Base-by-base conservation (phyloP, 2,329 filamentous ascomycete species). In the Exophiala sideris region DNA sequence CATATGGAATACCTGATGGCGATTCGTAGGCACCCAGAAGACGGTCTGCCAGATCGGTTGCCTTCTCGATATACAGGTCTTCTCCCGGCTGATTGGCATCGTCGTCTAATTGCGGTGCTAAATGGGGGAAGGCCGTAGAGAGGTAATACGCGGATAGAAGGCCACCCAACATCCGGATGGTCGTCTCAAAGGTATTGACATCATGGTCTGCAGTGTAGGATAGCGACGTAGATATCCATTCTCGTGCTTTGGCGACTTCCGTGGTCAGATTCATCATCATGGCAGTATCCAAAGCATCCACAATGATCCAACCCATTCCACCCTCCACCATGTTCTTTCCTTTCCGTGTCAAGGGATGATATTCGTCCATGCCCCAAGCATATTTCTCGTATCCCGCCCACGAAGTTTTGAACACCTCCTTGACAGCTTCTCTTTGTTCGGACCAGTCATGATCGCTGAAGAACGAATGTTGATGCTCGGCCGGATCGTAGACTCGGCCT, bases 261-360 rank as follows among this genome's bases (percentile, higher is more conserved):
- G 84, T 87, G 11, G 92, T 97, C 61, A 96, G 79, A 70, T 97
- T 97, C 94, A 99, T 99, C 57, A 99, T 78, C 76, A 99, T 99
- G 79, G 97, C 82, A 1, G 94, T 99, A 71, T 99, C 94, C 59
- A 99, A 77, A 10, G 92, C 85, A 73, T 99, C 94, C 53, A 99
- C 87, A 58, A 99, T 96, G 66, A 97, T 97, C 94, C 95, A 99
- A 29, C 94, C 94, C 72, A 99, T 80, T 21, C 92, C 94, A 58
- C 89, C 85, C 3, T 87, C 80, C 5, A 90, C 85, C 92, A 99
- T 97, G 65, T 94, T 85, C 48, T 78, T 79, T 46, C 90, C 89
- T 14, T 75, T 83, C 69, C 94, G 94, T 5, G 88, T 84, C 24
- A 92, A 74, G 1, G 94, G 94, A 64, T 89, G 84, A 69, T 88